Base-by-base conservation (phyloP, 2,329 filamentous ascomycete species). In the Mariannaea sp. region DNA sequence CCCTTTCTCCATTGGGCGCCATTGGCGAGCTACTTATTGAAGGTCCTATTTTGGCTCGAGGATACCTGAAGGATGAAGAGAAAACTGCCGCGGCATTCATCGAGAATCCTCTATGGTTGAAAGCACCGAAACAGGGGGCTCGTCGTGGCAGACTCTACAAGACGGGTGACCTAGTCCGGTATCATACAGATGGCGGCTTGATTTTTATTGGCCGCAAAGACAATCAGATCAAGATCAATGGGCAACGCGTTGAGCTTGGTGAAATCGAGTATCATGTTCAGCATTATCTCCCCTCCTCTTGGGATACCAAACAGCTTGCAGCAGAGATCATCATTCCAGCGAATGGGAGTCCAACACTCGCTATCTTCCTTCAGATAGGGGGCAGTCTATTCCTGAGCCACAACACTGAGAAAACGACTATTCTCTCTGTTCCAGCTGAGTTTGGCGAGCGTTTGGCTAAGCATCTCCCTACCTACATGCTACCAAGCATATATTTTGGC, bases 91-190 rank as follows among this genome's bases (percentile, higher is more conserved):
- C 7, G 6, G 26, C 29, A 5, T 53, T 53, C 12, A 24, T 53
- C 12, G 14, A 26, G 13, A 17, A 40, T 14, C 50, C 35, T 5
- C 30, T 17, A 9, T 53, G 50, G 50, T 17, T 39, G 4, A 27
- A 42, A 44, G 10, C 17, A 42, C 14, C 29, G 26, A 1, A 19
- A 26, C 13, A 17, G 22, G 7, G 27, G 20, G 10, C 13, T 10
- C 10, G 29, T 4, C 29, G 29, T 10, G 29, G 29, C 29, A 32
- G 29, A 7, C 20, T 54, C 7, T 54, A 54, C 29, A 46, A 46
- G 9, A 54, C 51, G 9, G 51, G 51, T 14, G 51, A 54, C 27
- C 40, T 54, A 32, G 51, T 54, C 3, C 38, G 40, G 4, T 42
- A 54, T 8, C 43, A 32, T 7, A n/a, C 26, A 2, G 33, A 54